Percentiles rank a stretch among this genome's conserved stretches.
Conservation (phyloP, 169 alveolate genomes). For the Cyclospora cayetanensis region DNA sequence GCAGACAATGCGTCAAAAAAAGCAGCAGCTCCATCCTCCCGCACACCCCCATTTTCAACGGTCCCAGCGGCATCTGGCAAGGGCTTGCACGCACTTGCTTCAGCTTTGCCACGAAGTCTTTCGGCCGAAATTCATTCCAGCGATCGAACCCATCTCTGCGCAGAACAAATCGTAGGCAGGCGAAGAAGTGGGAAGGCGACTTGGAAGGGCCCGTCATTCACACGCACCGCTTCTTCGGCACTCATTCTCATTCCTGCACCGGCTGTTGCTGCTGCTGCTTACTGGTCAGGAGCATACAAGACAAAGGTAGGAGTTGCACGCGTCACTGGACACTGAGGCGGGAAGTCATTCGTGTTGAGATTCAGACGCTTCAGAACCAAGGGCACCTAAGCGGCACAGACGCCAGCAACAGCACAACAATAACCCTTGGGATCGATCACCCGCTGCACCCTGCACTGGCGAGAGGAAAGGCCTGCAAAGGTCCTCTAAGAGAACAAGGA, state of each 20-base stretch:
- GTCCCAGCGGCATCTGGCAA: not conserved
- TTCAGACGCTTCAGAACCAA: slow-evolving; percentile 77
- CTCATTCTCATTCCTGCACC: no score
- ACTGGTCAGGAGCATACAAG: no score
- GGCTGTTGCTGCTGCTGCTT: no score
- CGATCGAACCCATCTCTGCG: not conserved
- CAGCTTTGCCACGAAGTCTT: not conserved
- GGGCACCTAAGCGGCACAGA: slow-evolving; percentile 55
- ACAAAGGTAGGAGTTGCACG: slow-evolving; percentile 82
- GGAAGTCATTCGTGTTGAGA: slow-evolving; percentile 81
- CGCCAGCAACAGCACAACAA: not conserved
- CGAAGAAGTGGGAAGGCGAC: no score
- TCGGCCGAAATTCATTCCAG: not conserved
- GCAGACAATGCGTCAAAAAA: not conserved
- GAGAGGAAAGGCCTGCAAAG: no score
- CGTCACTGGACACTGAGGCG: slow-evolving; percentile 76
- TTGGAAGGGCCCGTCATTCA: no score
- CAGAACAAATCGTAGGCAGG: no score
- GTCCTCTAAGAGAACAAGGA: no score
- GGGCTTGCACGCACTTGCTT: not conserved
- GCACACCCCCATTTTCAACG: not conserved
- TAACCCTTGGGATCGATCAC: no score
- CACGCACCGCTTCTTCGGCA: no score
- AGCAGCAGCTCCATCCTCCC: not conserved
- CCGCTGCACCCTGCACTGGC: no score